A percentile compares a stretch with the other conserved stretches of the same genome.
These are phyloP conservation scores for Sphaerulina musiva DNA, from an alignment of 2,329 filamentous ascomycete genomes.

Conservation along the genomic window DNA sequence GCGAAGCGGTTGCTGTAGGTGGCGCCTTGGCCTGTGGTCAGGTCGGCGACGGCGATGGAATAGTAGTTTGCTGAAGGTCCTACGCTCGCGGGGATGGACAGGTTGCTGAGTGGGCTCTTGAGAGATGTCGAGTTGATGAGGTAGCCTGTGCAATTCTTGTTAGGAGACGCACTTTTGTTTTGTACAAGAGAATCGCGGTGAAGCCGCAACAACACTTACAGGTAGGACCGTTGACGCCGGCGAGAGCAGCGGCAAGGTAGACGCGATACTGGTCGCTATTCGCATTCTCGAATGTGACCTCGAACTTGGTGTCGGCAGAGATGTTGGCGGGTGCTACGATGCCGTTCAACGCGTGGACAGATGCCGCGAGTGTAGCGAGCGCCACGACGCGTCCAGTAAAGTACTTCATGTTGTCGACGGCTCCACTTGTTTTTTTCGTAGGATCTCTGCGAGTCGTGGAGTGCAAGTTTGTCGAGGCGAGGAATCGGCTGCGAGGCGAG, in stretches of 20 bases:
- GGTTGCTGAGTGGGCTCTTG: conserved; percentile 22
- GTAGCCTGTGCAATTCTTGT: conserved; percentile 22
- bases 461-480: neutral
- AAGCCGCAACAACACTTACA: conserved; percentile 18
- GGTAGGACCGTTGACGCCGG: conserved; percentile 31
- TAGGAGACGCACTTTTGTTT: neutral
- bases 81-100: conserved; percentile 31
- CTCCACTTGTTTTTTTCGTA: neutral
- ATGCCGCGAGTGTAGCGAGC: conserved; percentile 9
- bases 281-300: conserved; percentile 30
- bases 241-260: conserved; percentile 32
- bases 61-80: conserved; percentile 31
- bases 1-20: conserved; percentile 28
- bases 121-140: conserved; percentile 32
- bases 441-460: neutral
- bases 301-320: conserved; percentile 26
- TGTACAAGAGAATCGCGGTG: no score
- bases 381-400: conserved; percentile 8
- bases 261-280: conserved; percentile 29
- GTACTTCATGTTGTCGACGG: neutral
- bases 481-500: neutral
- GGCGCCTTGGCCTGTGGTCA: conserved; percentile 21
- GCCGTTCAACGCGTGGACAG: conserved; percentile 22
- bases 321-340: conserved; percentile 26
- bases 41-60: conserved; percentile 27